Percentiles rank a stretch among this genome's conserved stretches.
Evolutionary conservation across 2,329 filamentous ascomycete species (phyloP).

Genomic region (Calonectria hawksworthii): DNA sequence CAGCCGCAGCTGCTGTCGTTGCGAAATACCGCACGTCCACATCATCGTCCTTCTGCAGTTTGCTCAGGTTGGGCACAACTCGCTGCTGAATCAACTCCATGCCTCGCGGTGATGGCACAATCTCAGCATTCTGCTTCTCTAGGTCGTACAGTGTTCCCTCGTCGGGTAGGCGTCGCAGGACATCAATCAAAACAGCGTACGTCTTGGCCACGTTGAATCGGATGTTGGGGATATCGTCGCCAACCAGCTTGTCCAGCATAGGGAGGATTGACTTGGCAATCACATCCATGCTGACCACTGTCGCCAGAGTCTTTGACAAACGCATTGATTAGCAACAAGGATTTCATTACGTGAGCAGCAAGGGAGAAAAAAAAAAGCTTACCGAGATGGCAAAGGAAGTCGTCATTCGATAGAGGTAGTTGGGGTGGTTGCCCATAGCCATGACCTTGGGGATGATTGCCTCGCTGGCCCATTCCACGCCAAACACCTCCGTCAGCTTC

Average conservation of each 20-base stretch:
- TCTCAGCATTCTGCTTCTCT: slow-evolving; percentile 80
- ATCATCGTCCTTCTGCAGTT: slow-evolving; percentile 96
- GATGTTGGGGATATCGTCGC: slow-evolving; percentile 98
- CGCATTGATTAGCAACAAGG: slow-evolving; percentile 39
- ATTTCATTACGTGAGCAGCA: not conserved
- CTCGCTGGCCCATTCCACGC: slow-evolving; percentile 96
- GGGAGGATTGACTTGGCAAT: slow-evolving; percentile 94
- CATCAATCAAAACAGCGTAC: slow-evolving; percentile 89
- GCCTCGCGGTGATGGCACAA: slow-evolving; percentile 77
- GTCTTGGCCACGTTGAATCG: slow-evolving; percentile 99
- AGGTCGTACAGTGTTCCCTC: slow-evolving; percentile 87
- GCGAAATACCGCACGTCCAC: slow-evolving; percentile 99
- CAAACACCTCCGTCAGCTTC: slow-evolving; percentile 98
- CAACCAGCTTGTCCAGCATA: slow-evolving; percentile 94
- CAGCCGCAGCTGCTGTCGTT: slow-evolving; percentile 82
- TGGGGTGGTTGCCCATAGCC: slow-evolving; percentile 97
- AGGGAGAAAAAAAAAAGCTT: slow-evolving; percentile 57
- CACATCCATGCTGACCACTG: slow-evolving; percentile 92
- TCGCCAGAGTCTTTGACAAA: slow-evolving; percentile 83
- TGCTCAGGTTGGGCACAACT: slow-evolving; percentile 91
- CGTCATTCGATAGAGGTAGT: slow-evolving; percentile 99
- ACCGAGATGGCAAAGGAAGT: slow-evolving; percentile 99
- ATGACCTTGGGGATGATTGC: slow-evolving; percentile 99
- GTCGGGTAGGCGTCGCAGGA: slow-evolving; percentile 91
- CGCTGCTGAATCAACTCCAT: slow-evolving; percentile 87